phyloP scores from a whole-genome alignment of 176 grass and related monocot species.

The Ensete glaucum region DNA sequence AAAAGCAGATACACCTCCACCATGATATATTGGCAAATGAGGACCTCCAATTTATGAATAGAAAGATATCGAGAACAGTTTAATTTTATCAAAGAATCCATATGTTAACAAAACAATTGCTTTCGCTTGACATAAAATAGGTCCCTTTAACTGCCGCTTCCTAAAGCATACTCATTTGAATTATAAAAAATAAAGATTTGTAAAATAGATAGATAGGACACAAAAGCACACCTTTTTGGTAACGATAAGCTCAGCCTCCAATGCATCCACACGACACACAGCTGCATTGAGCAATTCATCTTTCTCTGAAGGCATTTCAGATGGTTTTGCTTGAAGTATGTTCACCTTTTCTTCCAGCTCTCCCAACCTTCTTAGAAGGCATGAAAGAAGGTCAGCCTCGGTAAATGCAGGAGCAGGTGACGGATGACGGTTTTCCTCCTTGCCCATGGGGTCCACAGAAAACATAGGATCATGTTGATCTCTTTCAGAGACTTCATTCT shows the following conservation, averaged over 20 bases:
- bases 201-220: not conserved
- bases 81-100: too few species aligned
- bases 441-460: not conserved
- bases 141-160: too few species aligned
- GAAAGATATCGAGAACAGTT: too few species aligned
- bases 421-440: not conserved
- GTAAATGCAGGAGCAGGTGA: conserved; percentile 5
- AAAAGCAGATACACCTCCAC: too few species aligned
- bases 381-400: not conserved
- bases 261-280: not conserved
- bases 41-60: too few species aligned
- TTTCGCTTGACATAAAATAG: too few species aligned
- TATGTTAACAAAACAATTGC: too few species aligned
- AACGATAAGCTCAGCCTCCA: conserved; percentile 11
- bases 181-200: too few species aligned
- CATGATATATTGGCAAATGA: too few species aligned
- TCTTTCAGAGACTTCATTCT: not conserved
- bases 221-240: conserved; percentile 11
- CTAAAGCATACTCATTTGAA: too few species aligned
- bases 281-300: conserved; percentile 11
- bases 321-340: not conserved
- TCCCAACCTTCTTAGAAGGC: not conserved
- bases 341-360: conserved; percentile 8
- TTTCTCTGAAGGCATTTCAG: conserved; percentile 3
- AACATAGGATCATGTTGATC: not conserved